Base-by-base conservation (phyloP, 2,329 filamentous ascomycete species). In the Cryphonectria carpinicola region DNA sequence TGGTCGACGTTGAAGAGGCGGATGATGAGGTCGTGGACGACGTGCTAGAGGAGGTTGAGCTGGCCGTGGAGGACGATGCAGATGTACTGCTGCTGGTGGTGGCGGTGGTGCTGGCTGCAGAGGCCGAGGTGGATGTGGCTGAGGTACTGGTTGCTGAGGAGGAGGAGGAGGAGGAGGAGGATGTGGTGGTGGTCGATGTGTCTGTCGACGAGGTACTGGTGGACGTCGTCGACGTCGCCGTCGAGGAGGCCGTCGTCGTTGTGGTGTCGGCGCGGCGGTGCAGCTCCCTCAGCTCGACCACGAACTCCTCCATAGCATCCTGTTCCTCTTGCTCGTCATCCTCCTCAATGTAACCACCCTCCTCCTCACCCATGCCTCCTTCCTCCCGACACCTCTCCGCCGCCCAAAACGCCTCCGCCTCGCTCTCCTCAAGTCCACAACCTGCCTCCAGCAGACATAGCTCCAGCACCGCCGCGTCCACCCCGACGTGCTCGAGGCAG, bases 41-140 rank as follows among this genome's bases (percentile, higher is more conserved):
- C 22, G 66, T 68, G 66, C 66, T 41, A 4, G 56, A 41, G 13
- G 66, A 68, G 17, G 66, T 63, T 13, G 66, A 68, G 56, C 66
- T 67, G 37, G 66, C 52, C 2, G 65, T 67, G 19, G 60, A 62
- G 19, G 35, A 61, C 35, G 56, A 32, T 17, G 56, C 17, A 3
- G 56, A 60, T 22, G 46, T 10, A 22, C 46, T 49, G 46, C 32
- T 32, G 32, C 32, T 32, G 32, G 58, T n/a, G 2, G 64, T 56
- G 49, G 58, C 10, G 2, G 64, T 56, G 49, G 25, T 60, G 52
- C 37, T 58, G 28, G 65, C 32, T 17, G 54, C 32, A 25, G 66
- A 62, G 2, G 54, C 25, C 25, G 66, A 61, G 4, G 11, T 35
- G 13, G 63, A n/a, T 17, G 63, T n/a, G n/a, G 46, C 49, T 22